Conservation (phyloP, 106 monocot genomes). For the Dendrobium huoshanense region DNA sequence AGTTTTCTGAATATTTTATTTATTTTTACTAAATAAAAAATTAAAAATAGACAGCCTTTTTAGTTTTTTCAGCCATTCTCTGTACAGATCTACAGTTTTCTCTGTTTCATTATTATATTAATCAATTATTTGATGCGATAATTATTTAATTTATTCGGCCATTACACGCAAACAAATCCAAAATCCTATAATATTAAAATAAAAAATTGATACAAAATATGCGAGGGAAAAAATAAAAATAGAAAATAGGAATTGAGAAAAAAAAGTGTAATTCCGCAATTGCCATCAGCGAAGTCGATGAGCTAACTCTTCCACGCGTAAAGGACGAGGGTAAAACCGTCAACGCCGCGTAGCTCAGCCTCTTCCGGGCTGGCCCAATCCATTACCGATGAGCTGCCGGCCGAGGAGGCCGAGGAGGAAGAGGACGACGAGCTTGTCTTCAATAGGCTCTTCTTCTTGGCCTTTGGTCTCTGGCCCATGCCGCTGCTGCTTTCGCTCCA, state of each 20-base stretch:
- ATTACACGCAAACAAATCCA: background rate
- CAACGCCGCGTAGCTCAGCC: conserved; percentile 35
- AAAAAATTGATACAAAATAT: background rate
- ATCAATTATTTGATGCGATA: background rate
- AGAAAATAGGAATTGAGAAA: background rate
- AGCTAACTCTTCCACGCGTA: conserved; percentile 43
- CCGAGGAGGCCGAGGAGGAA: conserved; percentile 32
- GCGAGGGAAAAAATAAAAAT: background rate
- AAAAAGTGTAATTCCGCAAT: background rate
- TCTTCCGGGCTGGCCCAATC: conserved; percentile 85
- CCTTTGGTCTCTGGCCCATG: conserved; percentile 9
- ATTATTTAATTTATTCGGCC: background rate
- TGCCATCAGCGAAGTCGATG: background rate
- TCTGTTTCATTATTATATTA: background rate
- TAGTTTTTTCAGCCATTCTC: background rate
- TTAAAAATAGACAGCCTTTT: background rate
- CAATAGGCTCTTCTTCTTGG: conserved; percentile 4
- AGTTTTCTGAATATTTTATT: background rate
- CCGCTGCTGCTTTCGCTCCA: conserved; percentile 38
- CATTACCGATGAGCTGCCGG: conserved; percentile 54
- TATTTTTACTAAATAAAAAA: background rate
- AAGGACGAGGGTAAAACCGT: conserved; percentile 54
- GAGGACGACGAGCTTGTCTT: conserved; percentile 44
- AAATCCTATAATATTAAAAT: background rate
- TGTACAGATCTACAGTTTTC: background rate